Evolutionary conservation across 306 rosid species (phyloP).

Genomic region (Pachyrhizus erosus): DNA sequence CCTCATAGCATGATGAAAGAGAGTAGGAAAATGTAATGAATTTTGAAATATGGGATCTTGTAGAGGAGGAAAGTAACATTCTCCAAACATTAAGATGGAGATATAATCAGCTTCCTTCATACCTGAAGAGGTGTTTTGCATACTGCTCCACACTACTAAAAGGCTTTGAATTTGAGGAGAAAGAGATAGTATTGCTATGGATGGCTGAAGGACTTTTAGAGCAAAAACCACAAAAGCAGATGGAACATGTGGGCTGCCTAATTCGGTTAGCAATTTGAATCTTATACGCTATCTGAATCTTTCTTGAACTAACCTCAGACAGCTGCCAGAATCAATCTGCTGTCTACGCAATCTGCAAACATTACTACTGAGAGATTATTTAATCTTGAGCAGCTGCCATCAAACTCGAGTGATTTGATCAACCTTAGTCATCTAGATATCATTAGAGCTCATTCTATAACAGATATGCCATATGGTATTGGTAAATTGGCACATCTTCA

Average conservation of each 20-base stretch:
- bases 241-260: too few relatives aligned
- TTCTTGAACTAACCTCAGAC: not conserved
- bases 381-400: constrained; percentile 1
- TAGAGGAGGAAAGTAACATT: too few relatives aligned
- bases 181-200: constrained; percentile 39
- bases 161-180: constrained; percentile 21
- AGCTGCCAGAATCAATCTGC: constrained; percentile 34
- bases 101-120: constrained; percentile 8
- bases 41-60: too few relatives aligned
- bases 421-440: constrained; percentile 33
- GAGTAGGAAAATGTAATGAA: too few relatives aligned
- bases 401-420: constrained; percentile 1
- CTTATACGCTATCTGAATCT: too few relatives aligned
- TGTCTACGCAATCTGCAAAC: too few relatives aligned
- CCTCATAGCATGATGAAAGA: too few relatives aligned
- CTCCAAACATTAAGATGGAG: constrained; percentile 9
- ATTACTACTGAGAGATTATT: constrained; percentile 17
- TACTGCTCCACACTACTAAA: constrained; percentile 34
- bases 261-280: too few relatives aligned
- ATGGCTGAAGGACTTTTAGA: constrained; percentile 50
- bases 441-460: constrained; percentile 12
- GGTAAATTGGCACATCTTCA: constrained; percentile 22
- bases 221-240: not conserved
- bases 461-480: constrained; percentile 28
- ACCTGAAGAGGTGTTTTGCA: constrained; percentile 17